Percentiles rank a stretch among this genome's conserved stretches.
phyloP scores from a whole-genome alignment of 345 rosid genomes.

The Sonneratia alba region DNA sequence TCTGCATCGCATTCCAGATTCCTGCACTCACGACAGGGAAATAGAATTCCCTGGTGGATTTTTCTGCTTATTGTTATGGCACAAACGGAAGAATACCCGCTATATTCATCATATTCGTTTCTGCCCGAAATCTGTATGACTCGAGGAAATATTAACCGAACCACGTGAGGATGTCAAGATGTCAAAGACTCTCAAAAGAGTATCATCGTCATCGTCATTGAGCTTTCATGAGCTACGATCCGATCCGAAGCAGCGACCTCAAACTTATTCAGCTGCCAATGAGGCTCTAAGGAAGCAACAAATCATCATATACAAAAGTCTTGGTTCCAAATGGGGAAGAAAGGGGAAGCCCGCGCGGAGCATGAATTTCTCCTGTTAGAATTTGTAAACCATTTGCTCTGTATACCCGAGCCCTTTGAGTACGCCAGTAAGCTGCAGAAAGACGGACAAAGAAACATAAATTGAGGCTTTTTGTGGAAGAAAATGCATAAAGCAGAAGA shows the following conservation, averaged over 20 bases:
- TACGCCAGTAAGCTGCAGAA: constrained; percentile 64
- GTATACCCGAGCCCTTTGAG: constrained; percentile 81
- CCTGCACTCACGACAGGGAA: background rate
- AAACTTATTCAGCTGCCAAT: background rate
- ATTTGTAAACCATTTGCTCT: constrained; percentile 91
- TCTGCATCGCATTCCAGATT: constrained; percentile 1
- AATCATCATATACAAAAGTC: background rate
- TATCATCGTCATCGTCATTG: background rate
- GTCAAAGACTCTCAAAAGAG: no score
- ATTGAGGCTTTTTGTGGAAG: background rate
- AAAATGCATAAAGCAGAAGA: background rate
- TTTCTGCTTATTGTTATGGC: background rate
- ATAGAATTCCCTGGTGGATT: background rate
- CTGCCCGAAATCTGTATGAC: background rate
- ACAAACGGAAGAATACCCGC: background rate
- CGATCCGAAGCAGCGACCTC: background rate
- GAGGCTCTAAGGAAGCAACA: background rate
- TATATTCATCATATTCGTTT: background rate
- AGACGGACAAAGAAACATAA: constrained; percentile 5
- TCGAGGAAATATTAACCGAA: no score
- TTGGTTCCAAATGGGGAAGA: background rate
- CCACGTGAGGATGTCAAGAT: no score
- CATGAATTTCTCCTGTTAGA: constrained; percentile 22
- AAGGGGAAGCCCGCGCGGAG: background rate
- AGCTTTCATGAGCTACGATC: background rate